phyloP scores from a whole-genome alignment of 2,329 filamentous ascomycete genomes.

The Calycina herbarum region DNA sequence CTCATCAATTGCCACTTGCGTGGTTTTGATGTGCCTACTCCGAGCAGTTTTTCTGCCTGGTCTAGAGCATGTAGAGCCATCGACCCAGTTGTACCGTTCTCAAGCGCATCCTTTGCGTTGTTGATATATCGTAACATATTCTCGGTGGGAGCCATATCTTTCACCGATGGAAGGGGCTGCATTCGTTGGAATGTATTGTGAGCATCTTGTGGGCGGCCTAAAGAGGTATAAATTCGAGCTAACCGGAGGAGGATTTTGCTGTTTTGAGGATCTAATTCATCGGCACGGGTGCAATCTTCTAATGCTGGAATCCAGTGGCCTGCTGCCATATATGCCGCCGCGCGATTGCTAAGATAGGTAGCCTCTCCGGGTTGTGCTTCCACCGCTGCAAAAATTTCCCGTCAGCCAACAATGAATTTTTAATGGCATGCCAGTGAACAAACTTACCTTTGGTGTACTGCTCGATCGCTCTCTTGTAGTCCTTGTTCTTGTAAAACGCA shows the following conservation, averaged over 20 bases:
- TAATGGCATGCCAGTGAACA: neutral
- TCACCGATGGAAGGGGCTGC: constrained; percentile 75
- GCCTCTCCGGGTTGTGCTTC: constrained; percentile 81
- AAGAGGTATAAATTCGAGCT: constrained; percentile 83
- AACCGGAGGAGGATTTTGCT: constrained; percentile 85
- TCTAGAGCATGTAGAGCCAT: constrained; percentile 93
- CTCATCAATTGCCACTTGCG: constrained; percentile 93
- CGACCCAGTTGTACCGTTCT: constrained; percentile 75
- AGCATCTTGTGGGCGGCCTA: constrained; percentile 86
- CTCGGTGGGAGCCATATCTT: constrained; percentile 80
- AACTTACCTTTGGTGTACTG: constrained; percentile 88
- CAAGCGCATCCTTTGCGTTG: constrained; percentile 75
- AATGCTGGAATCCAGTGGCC: constrained; percentile 76
- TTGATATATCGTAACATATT: constrained; percentile 81
- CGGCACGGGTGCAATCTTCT: constrained; percentile 81
- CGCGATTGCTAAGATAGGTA: constrained; percentile 92
- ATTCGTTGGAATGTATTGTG: constrained; percentile 80
- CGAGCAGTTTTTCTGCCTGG: constrained; percentile 81
- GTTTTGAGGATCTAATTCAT: constrained; percentile 81
- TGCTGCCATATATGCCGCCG: constrained; percentile 89
- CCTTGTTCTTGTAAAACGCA: constrained; percentile 93
- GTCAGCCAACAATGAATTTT: constrained; percentile 17
- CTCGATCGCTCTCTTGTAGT: constrained; percentile 83
- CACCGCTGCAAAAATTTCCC: constrained; percentile 62
- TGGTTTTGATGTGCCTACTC: constrained; percentile 72